phyloP scores from a whole-genome alignment of 1,284 basidiomycete species.

The Trichosporon inkin region DNA sequence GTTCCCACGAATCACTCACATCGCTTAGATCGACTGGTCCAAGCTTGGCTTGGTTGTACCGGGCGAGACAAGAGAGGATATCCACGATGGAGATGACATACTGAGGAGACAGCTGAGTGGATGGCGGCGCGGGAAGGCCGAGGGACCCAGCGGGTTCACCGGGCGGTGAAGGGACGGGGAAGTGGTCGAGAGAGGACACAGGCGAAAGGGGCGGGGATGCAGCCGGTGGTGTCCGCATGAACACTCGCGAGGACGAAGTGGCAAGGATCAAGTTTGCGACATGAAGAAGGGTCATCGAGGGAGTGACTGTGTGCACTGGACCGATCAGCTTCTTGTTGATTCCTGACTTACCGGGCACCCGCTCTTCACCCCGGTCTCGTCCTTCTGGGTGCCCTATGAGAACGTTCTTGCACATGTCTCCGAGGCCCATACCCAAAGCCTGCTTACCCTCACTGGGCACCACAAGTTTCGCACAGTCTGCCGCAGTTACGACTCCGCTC shows the following conservation, averaged over 20 bases:
- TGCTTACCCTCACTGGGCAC: constrained; percentile 39
- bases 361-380: constrained; percentile 35
- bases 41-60: constrained; percentile 22
- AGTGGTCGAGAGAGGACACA: constrained; percentile 24
- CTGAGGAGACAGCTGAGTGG: constrained; percentile 33
- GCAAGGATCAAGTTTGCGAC: constrained; percentile 40
- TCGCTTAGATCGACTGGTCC: constrained; percentile 10
- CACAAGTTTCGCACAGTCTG: constrained; percentile 34
- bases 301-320: constrained; percentile 38
- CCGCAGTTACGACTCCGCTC: constrained; percentile 32
- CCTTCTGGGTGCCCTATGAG: constrained; percentile 30
- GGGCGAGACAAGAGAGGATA: constrained; percentile 33
- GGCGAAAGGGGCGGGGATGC: constrained; percentile 32
- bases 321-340: constrained; percentile 18
- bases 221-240: constrained; percentile 26
- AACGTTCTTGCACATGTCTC: constrained; percentile 33
- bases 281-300: constrained; percentile 30
- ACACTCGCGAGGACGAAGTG: constrained; percentile 36
- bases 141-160: constrained; percentile 16
- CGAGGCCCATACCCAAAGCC: constrained; percentile 34
- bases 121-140: constrained; percentile 31
- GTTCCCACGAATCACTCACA: constrained; percentile 16
- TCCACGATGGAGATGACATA: constrained; percentile 40
- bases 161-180: constrained; percentile 22
- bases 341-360: constrained; percentile 36